Evolutionary conservation across 208 protist genomes (phyloP), one percentile per base, ranked within the genome.

Genomic region (Leishmania tarentolae): DNA sequence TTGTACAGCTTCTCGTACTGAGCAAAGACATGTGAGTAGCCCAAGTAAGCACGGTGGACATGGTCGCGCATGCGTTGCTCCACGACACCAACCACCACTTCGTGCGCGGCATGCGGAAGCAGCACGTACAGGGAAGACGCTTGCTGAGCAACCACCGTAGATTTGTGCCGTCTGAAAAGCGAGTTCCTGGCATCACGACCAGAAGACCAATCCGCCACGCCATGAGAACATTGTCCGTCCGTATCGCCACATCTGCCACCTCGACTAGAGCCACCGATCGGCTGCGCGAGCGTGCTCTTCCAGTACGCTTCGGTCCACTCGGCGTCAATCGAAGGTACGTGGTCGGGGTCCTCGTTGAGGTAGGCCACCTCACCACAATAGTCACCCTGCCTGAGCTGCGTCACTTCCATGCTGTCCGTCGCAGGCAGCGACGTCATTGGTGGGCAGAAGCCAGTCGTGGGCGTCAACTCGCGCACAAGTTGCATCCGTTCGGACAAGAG

Each of bases 341-440:
- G 72, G 85, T 97, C 92, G 0, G 91, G 90, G 72, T 92, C 78
- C 70, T 94, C 84, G 61, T 79, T 81, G 21, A 97, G 84, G 42
- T 94, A 83, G 47, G 85, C 90, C 19, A 97, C 79, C 57, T 97
- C 93, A 3, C 93, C 93, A 75, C 92, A 93, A 42, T 93, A 88
- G 75, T 95, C 93, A 24, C 93, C 93, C 9, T 78, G 66, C 0
- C 86, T 81, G 37, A 97, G 81, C 40, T 84, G 84, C 21, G 87
- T 88, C 53, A 94, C 80, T 75, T 97, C 88, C 90, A 97, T 90
- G 24, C 86, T 76, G 31, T 75, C 72, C 71, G 82, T 83, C 11
- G 66, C 65, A 61, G 82, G 79, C 76, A 75, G 72, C 50, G 66
- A 31, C 19, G 79, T 1, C 72, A 83, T 56, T 46, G 69, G 56